Conservation (phyloP, 2,329 filamentous ascomycete genomes). For the Verticillium tricorpus region DNA sequence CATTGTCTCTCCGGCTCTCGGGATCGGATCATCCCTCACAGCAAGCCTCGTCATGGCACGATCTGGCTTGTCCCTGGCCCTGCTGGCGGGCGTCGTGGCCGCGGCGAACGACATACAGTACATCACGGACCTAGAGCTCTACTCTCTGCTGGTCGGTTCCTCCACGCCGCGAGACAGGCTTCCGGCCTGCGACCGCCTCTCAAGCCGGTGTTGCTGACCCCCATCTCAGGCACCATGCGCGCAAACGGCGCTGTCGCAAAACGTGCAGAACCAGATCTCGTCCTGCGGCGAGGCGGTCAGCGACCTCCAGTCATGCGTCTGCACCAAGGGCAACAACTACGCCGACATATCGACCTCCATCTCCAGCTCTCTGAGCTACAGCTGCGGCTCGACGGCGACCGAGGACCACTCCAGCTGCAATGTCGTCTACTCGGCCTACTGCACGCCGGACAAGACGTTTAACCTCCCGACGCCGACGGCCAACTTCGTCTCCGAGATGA, state of each 20-base stretch:
- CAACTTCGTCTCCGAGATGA: conserved; percentile 38
- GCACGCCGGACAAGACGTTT: conserved; percentile 33
- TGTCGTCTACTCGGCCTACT: conserved; percentile 42
- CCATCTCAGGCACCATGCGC: conserved; percentile 43
- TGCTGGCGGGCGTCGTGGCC: neutral
- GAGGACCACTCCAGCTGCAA: conserved; percentile 44
- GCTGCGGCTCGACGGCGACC: conserved; percentile 41
- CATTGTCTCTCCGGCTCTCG: neutral
- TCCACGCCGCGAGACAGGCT: neutral
- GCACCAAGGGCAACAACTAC: conserved; percentile 39
- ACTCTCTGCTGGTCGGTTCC: neutral
- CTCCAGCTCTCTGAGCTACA: conserved; percentile 32
- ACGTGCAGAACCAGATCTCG: conserved; percentile 37
- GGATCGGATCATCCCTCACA: neutral
- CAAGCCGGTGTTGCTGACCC: neutral
- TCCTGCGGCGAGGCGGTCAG: conserved; percentile 38
- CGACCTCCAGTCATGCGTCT: conserved; percentile 47
- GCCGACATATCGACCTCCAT: conserved; percentile 32
- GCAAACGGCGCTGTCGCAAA: conserved; percentile 37
- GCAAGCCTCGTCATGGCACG: neutral
- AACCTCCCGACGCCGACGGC: conserved; percentile 36
- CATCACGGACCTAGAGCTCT: neutral
- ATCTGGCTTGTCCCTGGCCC: neutral
- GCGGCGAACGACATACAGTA: conserved; percentile 3
- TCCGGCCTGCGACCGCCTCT: no score